phyloP scores from a whole-genome alignment of 2,329 filamentous ascomycete species.

The Dactylellina leptospora region DNA sequence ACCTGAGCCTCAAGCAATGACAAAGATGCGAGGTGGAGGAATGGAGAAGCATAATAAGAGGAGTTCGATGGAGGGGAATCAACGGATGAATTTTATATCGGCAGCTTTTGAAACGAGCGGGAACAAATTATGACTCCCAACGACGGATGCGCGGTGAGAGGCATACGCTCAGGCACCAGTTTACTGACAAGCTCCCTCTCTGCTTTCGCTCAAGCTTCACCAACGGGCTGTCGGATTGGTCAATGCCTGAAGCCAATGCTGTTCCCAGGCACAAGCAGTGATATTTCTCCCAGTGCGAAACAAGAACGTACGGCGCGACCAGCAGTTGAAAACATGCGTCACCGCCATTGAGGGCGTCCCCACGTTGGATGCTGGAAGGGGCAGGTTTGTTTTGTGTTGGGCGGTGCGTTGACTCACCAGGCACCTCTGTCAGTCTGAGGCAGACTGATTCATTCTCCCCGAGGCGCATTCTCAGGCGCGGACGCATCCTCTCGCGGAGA shows the following conservation, averaged over 20 bases:
- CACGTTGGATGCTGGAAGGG: constrained; percentile 15
- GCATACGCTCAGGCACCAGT: too few species aligned
- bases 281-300: background rate
- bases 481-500: constrained; percentile 14
- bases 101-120: too few species aligned
- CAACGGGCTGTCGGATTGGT: too few species aligned
- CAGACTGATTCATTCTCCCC: constrained; percentile 49
- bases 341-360: background rate
- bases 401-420: constrained; percentile 20
- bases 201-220: too few species aligned
- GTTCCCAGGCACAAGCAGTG: too few species aligned
- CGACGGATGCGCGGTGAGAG: too few species aligned
- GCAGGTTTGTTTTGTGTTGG: constrained; percentile 32
- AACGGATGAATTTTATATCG: too few species aligned
- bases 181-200: too few species aligned
- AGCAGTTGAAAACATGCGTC: background rate
- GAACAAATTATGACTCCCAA: constrained; percentile 30
- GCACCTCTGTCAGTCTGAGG: constrained; percentile 19
- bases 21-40: constrained; percentile 16
- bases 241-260: too few species aligned
- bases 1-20: constrained; percentile 23
- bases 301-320: background rate
- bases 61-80: too few species aligned
- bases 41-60: background rate
- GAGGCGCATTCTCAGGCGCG: constrained; percentile 45